phyloP scores from a whole-genome alignment of 345 rosid genomes.

The Mercurialis annua region DNA sequence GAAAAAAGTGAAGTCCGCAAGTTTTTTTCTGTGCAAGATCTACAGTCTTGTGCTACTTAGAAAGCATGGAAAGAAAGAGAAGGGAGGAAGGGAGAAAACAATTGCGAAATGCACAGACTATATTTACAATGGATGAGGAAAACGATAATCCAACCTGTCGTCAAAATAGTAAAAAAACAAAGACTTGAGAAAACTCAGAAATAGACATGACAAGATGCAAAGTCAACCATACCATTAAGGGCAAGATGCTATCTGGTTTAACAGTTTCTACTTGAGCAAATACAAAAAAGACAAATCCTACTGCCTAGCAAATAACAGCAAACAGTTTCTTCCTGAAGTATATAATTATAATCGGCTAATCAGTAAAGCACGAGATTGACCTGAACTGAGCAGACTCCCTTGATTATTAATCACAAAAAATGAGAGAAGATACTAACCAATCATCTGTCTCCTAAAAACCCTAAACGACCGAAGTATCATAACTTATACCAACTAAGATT shows the following conservation, averaged over 20 bases:
- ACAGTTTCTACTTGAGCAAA: not conserved
- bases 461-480: not conserved
- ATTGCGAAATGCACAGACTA: not conserved
- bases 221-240: not conserved
- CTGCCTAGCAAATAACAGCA: not conserved
- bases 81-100: too few species aligned
- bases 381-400: not conserved
- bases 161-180: not conserved
- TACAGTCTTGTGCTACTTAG: not conserved
- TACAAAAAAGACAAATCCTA: not conserved
- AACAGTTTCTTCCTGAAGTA: not conserved
- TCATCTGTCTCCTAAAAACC: not conserved
- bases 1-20: not conserved
- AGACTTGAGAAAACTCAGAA: not conserved
- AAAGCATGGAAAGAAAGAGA: not conserved
- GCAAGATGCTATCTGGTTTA: not conserved
- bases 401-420: not conserved
- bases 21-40: not conserved
- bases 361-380: not conserved
- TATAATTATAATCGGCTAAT: not conserved
- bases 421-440: not conserved
- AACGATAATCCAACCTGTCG: not conserved
- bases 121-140: not conserved
- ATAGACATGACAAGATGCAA: not conserved
- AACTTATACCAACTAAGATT: not conserved